Evolutionary conservation across 2,329 filamentous ascomycete genomes (phyloP).

Genomic region (Colletotrichum falcatum): DNA sequence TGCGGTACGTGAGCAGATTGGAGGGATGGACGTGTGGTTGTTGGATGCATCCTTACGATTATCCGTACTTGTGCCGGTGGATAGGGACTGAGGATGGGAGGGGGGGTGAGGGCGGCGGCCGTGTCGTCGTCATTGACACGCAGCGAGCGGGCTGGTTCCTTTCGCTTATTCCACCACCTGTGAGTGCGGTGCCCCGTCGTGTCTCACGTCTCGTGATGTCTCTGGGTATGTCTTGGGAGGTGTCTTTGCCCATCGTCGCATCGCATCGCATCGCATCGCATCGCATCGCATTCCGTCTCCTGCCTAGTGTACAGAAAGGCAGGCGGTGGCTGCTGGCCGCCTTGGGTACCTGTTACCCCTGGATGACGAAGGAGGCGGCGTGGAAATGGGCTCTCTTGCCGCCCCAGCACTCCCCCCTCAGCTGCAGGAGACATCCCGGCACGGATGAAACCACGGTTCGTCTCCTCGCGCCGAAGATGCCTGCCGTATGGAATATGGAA

Average conservation of each 20-base stretch:
- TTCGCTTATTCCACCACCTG: constrained; percentile 23
- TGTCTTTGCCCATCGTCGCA: background rate
- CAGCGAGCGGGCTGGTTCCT: background rate
- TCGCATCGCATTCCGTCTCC: background rate
- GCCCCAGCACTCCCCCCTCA: background rate
- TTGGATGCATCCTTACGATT: too few relatives aligned
- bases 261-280: background rate
- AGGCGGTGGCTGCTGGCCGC: too few relatives aligned
- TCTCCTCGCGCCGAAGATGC: constrained; percentile 28
- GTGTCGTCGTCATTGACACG: background rate
- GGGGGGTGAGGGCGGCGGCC: too few relatives aligned
- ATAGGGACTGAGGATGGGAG: too few relatives aligned
- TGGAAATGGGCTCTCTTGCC: constrained; percentile 28
- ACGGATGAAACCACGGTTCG: constrained; percentile 40
- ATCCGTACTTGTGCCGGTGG: too few relatives aligned
- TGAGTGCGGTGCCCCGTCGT: constrained; percentile 1
- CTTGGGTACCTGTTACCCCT: constrained; percentile 10
- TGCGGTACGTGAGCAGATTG: constrained; percentile 16
- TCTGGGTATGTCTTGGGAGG: constrained; percentile 14
- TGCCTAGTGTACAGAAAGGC: too few relatives aligned
- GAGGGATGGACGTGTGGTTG: background rate
- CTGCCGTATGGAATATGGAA: constrained; percentile 31
- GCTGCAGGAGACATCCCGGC: constrained; percentile 19
- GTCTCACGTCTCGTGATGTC: constrained; percentile 27
- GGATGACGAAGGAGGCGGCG: constrained; percentile 20